These are phyloP conservation scores for Tetracladium maxilliforme DNA, from an alignment of 2,329 filamentous ascomycete species.

Conservation along the genomic window DNA sequence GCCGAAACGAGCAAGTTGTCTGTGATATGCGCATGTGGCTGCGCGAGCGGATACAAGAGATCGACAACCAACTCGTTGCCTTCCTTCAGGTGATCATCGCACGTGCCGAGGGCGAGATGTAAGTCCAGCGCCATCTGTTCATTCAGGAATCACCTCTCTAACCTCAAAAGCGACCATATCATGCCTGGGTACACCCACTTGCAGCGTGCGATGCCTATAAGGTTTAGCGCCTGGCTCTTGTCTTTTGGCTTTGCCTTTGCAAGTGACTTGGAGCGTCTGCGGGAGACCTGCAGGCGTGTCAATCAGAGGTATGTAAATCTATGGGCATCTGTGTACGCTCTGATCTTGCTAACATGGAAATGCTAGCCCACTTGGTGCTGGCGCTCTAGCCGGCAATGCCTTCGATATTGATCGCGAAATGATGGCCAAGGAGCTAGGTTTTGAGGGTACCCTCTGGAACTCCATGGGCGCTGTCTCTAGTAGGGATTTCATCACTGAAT, in stretches of 20 bases:
- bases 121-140: no score
- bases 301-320: no score
- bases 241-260: constrained; percentile 59
- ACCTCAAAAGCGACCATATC: constrained; percentile 52
- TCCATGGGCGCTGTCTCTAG: constrained; percentile 63
- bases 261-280: constrained; percentile 61
- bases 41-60: constrained; percentile 53
- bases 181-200: constrained; percentile 88
- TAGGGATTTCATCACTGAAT: constrained; percentile 72
- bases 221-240: constrained; percentile 73
- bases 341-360: no score
- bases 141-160: no score
- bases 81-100: constrained; percentile 55
- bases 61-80: constrained; percentile 54
- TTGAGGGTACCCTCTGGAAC: constrained; percentile 62
- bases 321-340: no score
- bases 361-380: constrained; percentile 59
- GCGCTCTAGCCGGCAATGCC: constrained; percentile 67
- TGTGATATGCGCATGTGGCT: constrained; percentile 88
- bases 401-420: constrained; percentile 69
- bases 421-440: constrained; percentile 70
- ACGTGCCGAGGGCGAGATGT: constrained; percentile 63
- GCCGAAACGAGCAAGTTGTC: constrained; percentile 80
- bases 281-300: constrained; percentile 58
- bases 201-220: constrained; percentile 66